Percentiles rank a stretch among this genome's conserved stretches.
Evolutionary conservation across 2,329 filamentous ascomycete species (phyloP).

Genomic region (Ceratocystis papillata): DNA sequence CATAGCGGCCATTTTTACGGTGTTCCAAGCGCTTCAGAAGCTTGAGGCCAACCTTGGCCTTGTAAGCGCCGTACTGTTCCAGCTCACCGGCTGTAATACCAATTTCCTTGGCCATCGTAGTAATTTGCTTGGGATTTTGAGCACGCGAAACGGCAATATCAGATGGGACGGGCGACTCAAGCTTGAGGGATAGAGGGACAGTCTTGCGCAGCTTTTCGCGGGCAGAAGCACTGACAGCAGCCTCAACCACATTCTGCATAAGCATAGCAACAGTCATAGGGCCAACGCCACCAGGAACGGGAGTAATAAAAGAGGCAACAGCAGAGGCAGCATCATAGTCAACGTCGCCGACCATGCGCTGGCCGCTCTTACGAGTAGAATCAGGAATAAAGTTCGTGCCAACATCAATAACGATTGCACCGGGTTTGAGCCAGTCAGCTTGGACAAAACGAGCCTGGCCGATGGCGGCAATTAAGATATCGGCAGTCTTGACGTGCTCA

Average conservation of each 20-base stretch:
- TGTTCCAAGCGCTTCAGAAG: constrained; percentile 76
- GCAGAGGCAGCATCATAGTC: constrained; percentile 76
- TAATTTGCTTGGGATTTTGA: constrained; percentile 87
- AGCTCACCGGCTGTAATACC: constrained; percentile 82
- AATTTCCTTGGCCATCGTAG: constrained; percentile 69
- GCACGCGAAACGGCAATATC: constrained; percentile 86
- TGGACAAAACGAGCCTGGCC: constrained; percentile 79
- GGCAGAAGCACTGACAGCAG: constrained; percentile 71
- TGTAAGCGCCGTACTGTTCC: constrained; percentile 89
- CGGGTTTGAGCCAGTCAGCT: constrained; percentile 90
- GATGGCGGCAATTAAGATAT: constrained; percentile 86
- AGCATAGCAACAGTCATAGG: constrained; percentile 99
- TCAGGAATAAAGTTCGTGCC: constrained; percentile 95
- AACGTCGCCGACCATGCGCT: constrained; percentile 88
- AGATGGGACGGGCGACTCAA: constrained; percentile 75
- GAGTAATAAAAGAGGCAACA: constrained; percentile 87
- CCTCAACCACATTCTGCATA: constrained; percentile 85
- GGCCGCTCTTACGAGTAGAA: constrained; percentile 77
- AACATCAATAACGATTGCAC: constrained; percentile 92
- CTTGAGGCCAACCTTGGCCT: constrained; percentile 83
- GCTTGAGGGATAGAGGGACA: constrained; percentile 69
- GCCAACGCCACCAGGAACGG: constrained; percentile 90
- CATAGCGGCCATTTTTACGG: constrained; percentile 77
- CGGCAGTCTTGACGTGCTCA: constrained; percentile 67
- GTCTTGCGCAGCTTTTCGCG: constrained; percentile 70